Evolutionary conservation across 192 early-diverging fungal species (phyloP).

Genomic region (Coemansia sp.): DNA sequence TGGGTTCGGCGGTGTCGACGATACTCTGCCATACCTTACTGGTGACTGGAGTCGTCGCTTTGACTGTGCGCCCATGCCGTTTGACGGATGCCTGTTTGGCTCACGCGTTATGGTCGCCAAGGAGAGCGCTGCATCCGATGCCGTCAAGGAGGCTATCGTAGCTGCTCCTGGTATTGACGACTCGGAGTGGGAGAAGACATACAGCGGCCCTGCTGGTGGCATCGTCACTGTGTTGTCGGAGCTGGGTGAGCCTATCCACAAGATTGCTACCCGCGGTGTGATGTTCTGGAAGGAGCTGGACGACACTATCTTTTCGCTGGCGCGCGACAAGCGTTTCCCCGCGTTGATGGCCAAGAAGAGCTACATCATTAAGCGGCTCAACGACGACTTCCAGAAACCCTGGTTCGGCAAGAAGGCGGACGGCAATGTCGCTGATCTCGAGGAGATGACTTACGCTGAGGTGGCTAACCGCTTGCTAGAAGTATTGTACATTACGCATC

Average conservation of each 20-base stretch:
- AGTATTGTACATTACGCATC: constrained; percentile 75
- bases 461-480: constrained; percentile 80
- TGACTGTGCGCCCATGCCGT: constrained; percentile 91
- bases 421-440: constrained; percentile 73
- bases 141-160: constrained; percentile 86
- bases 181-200: constrained; percentile 84
- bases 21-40: constrained; percentile 87
- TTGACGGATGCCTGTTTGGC: constrained; percentile 91
- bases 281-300: constrained; percentile 81
- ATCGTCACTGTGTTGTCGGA: constrained; percentile 87
- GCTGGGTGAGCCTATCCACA: constrained; percentile 91
- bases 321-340: constrained; percentile 76
- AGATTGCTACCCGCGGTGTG: constrained; percentile 84
- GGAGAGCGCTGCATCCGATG: constrained; percentile 75
- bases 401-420: constrained; percentile 91
- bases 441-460: constrained; percentile 94
- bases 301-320: constrained; percentile 77
- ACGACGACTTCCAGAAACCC: constrained; percentile 70
- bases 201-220: constrained; percentile 74
- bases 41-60: constrained; percentile 86
- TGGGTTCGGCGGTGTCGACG: constrained; percentile 85
- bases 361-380: constrained; percentile 86
- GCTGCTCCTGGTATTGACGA: constrained; percentile 79
- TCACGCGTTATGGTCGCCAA: constrained; percentile 94
- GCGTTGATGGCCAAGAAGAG: constrained; percentile 69